Base-by-base conservation (phyloP, 129 eudicot genomes). In the Flaveria bidentis region DNA sequence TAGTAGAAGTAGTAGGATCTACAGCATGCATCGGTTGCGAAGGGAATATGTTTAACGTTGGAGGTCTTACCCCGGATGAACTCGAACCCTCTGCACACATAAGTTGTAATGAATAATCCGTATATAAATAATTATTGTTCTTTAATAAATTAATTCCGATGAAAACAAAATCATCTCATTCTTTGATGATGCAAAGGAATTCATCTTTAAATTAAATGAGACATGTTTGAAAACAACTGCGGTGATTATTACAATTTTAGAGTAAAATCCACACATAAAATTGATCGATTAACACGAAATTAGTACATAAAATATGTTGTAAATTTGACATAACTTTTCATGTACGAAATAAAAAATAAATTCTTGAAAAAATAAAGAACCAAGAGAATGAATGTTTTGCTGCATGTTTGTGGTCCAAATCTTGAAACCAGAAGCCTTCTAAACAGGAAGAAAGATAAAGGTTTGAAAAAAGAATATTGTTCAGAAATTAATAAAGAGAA, bases 21-120 rank as follows among this genome's bases (percentile, higher is more conserved):
- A 86, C 97, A 42, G 77, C 93, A 70, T 95, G 96, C 99, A 91
- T 95, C 66, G 99, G 99, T 76, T 95, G 92, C 23, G 99, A 95
- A 14, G 99, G 99, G 80, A 95, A 95, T 52, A 95, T 95, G 87
- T 89, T 95, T 51, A 95, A 73, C 26, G 97, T 95, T 56, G 92
- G 99, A 41, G 96, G 94, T 76, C 94, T 87, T 87, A 88, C 84
- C 42, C 92, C 96, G 55, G 73, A 72, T 36, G 78, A 77, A 51
- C 66, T 15, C 60, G 82, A 67, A 77, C 84, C 84, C 60, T 84
- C 94, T 85, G 83, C 86, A 81, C 52, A 71, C 9, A 80, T 72
- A 9, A 45, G 1, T 56, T 16, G 13, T 62, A 60, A 41, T 1
- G 9, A 60, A 57, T 60, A 62, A 22, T 10, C 4, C 0, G 17